These are phyloP conservation scores for Aegilops sharonensis DNA, from an alignment of 176 grass and related monocot genomes.

Conservation along the genomic window DNA sequence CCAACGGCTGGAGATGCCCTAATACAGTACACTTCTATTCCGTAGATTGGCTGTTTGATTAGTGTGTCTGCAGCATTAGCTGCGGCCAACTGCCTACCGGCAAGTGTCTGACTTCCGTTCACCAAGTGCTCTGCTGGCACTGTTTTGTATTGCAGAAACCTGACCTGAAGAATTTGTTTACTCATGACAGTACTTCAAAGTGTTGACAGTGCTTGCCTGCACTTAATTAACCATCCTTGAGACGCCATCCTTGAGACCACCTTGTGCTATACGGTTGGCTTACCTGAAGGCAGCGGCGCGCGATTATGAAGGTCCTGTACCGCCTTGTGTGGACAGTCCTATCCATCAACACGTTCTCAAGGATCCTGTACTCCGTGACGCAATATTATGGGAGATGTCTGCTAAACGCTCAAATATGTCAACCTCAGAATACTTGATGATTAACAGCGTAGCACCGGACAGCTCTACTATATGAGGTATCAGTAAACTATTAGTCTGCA, in stretches of 20 bases:
- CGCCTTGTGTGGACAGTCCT: slow-evolving; percentile 53
- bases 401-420: no score
- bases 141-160: background rate
- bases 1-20: no score
- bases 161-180: background rate
- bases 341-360: slow-evolving; percentile 43
- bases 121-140: background rate
- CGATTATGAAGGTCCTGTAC: slow-evolving; percentile 41
- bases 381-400: background rate
- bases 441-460: no score
- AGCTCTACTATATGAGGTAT: no score
- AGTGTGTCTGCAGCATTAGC: slow-evolving; percentile 34
- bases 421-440: no score
- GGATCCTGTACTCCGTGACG: slow-evolving; percentile 30
- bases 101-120: slow-evolving; percentile 29
- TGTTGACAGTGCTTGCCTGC: background rate
- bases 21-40: no score
- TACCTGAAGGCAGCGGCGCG: slow-evolving; percentile 36
- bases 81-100: slow-evolving; percentile 79
- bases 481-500: no score
- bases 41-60: slow-evolving; percentile 34
- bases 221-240: slow-evolving; percentile 24
- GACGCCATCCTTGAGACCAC: slow-evolving; percentile 51
- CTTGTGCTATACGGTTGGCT: slow-evolving; percentile 53
- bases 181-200: background rate